phyloP scores from a whole-genome alignment of 139 green algal genomes.

The Tetraselmis chui region DNA sequence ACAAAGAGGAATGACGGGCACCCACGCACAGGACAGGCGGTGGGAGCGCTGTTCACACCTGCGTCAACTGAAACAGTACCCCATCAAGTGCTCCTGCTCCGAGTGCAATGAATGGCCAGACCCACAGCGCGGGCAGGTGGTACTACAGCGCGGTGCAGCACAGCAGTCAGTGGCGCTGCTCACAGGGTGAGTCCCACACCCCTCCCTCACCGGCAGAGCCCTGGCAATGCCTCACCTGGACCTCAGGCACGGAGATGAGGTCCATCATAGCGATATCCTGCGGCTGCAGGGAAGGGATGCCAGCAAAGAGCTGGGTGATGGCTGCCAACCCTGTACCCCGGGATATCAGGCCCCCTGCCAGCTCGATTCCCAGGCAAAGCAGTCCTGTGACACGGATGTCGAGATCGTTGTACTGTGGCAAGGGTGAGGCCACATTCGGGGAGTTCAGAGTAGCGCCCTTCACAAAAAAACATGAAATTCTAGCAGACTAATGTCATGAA shows the following conservation, averaged over 20 bases:
- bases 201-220: too few species aligned
- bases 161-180: too few species aligned
- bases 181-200: too few species aligned
- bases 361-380: not conserved
- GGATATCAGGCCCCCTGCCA: not conserved
- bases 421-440: too few species aligned
- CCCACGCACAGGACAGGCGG: too few species aligned
- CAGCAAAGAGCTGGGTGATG: not conserved
- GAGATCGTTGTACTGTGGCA: not conserved
- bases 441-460: too few species aligned
- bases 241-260: not conserved
- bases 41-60: not conserved
- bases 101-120: not conserved
- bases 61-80: not conserved
- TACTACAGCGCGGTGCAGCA: not conserved
- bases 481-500: too few species aligned
- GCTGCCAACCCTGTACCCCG: not conserved
- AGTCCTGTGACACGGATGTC: not conserved
- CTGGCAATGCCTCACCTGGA: not conserved
- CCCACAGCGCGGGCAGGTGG: not conserved
- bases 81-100: not conserved
- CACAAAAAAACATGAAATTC: too few species aligned
- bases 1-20: too few species aligned
- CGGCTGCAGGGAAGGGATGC: not conserved
- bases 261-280: not conserved